Evolutionary conservation across 345 rosid species (phyloP), one percentile per base, ranked within the genome.

Genomic region (Aquilaria yunnanensis): DNA sequence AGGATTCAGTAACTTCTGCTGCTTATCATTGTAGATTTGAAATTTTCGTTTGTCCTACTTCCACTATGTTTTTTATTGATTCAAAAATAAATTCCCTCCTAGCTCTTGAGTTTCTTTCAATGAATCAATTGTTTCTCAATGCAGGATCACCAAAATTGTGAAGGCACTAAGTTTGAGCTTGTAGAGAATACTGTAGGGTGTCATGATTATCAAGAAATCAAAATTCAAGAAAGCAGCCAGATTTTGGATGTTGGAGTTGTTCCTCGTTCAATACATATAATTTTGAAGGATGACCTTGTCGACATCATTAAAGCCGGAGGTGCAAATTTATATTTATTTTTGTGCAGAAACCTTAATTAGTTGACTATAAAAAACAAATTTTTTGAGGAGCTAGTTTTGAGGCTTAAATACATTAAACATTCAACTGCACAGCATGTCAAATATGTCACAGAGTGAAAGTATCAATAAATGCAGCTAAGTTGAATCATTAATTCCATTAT

Each of bases 221-320:
- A 93, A 80, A 80, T 93, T 69, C 98, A 93, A 83, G 98, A 93
- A 75, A 88, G 87, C 59, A 86, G 96, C 10, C 97, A 93, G 68
- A 79, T 88, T 43, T 69, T 93, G 75, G 96, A 87, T 57, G 97
- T 93, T 72, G 98, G 98, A 58, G 94, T 89, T 63, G 88, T 93
- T 72, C 99, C 99, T 65, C 88, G 96, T 60, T 90, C 94, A 66
- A 86, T 90, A 70, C 76, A 78, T 46, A 85, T 90, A 60, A 75
- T 90, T 63, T 69, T 93, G 69, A 83, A 60, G 78, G 96, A 90
- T 77, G 96, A 93, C 81, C 97, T 93, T 77, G 99, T 88, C 74
- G 99, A 93, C 81, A 77, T 76, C 57, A 88, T 90, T 68, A 90
- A 88, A 82, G 95, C 97, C 68, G 99, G 99, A 82, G 99, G 99